Base-by-base conservation (phyloP, 1,139 yeast species). In the Blastobotrys illinoisensis region DNA sequence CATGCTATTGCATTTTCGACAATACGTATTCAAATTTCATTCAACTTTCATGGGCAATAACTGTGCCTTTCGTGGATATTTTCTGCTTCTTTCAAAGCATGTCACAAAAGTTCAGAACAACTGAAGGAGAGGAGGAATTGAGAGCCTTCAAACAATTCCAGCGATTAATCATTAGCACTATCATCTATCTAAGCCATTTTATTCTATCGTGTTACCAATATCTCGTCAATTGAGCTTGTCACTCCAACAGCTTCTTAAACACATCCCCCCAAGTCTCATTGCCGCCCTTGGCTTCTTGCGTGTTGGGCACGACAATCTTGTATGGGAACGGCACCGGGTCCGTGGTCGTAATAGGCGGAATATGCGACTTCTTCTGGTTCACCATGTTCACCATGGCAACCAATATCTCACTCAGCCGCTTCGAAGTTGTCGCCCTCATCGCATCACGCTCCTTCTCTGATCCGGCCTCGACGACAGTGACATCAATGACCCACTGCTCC, bases 291-390 rank as follows among this genome's bases (percentile, higher is more conserved):
- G 50, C 55, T 13, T 52, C 56, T 20, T 54, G 60, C 4, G 56
- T 56, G 5, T 58, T 53, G 2, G 69, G 65, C 0, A 74, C 64
- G 11, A 68, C 64, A 9, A 79, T 70, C 51, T 71, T 68, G 64
- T 82, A 86, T 0, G 88, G 88, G 62, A 86, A 87, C 3, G 93
- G 91, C 16, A 82, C 72, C 32, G 79, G 73, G 11, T 84, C 89
- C 13, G 84, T 73, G 1, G 87, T 79, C 5, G 86, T 81, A 19
- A 87, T 85, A 0, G 88, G 87, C 1, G 95, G 95, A 2, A 87
- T 82, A 61, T 85, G 90, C 52, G 76, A 80, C 62, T 81, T 84
- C 62, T 83, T 76, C 4, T 67, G 63, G 62, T 85, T 87, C 14
- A 77, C 81, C 21, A 73, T 69, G 21, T 76, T 77, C 47, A 82